Base-by-base conservation (phyloP, 352 stramenopile genomes). In the Globisporangium alternatum region DNA sequence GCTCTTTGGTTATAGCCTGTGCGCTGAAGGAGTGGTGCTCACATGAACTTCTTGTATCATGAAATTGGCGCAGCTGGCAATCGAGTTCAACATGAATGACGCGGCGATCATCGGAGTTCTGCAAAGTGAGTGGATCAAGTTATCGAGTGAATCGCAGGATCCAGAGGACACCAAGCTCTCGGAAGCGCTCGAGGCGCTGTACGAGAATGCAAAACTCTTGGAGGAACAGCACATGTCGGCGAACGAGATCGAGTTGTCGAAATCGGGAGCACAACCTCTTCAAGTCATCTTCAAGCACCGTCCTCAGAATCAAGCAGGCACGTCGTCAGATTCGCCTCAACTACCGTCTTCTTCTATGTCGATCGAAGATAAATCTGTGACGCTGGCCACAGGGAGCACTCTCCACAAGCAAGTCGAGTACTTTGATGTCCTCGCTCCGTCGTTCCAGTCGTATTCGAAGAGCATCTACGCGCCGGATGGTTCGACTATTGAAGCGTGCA, bases 231-330 rank as follows among this genome's bases (percentile, higher is more conserved):
- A 70, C 45, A 47, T 66, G 53, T 65, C 64, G 28, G 79, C 86
- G 59, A 72, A 70, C 19, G 69, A 85, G 30, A 73, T 76, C 52
- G 65, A 71, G 45, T 45, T 73, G 10, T 60, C 70, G 44, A 68
- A 64, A n/a, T 69, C 62, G 4, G 61, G 58, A 41, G 60, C 66
- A 37, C 63, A 81, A 45, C 87, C 85, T 35, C 69, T 93, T 33
- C 87, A 95, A 69, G 65, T 95, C 56, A 90, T 95, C 28, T 95
- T 92, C 66, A 93, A 93, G 65, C 87, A 93, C 53, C 81, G 87
- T 30, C 83, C 83, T 25, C 83, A 93, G 47, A 69, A 83, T 56
- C 62, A 69, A 53, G 35, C 62, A 37, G 39, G 37, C 28, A 39
- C 30, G 13, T 35, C 39, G n/a, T 45, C 52, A 58, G 67, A 73